phyloP scores from a whole-genome alignment of 1,139 yeast genomes.

The Scheffersomyces illinoinensis region DNA sequence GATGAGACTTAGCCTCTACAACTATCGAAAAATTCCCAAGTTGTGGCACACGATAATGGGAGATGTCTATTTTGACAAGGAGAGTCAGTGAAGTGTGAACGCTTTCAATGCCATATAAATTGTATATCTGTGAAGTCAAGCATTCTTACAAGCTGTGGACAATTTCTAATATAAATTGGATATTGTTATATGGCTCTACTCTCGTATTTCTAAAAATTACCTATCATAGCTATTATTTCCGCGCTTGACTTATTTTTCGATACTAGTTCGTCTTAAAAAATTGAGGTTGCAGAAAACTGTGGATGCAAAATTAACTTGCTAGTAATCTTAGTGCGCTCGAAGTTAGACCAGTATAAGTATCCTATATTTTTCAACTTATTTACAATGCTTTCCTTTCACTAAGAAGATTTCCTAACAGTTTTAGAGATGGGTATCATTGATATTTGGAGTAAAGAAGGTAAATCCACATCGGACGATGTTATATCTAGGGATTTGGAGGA shows the following conservation, averaged over 20 bases:
- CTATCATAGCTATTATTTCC: not conserved
- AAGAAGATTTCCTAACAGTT: not conserved
- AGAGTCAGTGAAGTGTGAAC: too few relatives aligned
- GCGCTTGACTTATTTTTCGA: not conserved
- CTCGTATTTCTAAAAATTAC: not conserved
- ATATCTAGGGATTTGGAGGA: not conserved
- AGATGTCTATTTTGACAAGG: too few relatives aligned
- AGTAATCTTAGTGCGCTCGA: not conserved
- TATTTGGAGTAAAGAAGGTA: not conserved
- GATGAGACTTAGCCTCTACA: too few relatives aligned
- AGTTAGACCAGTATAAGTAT: not conserved
- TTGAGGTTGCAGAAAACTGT: not conserved
- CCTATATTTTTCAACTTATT: not conserved
- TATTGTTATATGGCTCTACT: not conserved
- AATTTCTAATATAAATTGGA: not conserved
- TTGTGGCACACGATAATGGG: not conserved
- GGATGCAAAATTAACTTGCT: not conserved
- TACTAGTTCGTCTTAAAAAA: not conserved
- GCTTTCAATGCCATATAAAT: too few relatives aligned
- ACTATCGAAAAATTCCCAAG: not conserved
- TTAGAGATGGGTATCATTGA: not conserved
- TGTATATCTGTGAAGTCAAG: not conserved
- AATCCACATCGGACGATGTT: not conserved
- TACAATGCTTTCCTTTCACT: not conserved
- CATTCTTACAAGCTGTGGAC: not conserved